Conservation (phyloP, 352 stramenopile species). For the Globisporangium spiculum region DNA sequence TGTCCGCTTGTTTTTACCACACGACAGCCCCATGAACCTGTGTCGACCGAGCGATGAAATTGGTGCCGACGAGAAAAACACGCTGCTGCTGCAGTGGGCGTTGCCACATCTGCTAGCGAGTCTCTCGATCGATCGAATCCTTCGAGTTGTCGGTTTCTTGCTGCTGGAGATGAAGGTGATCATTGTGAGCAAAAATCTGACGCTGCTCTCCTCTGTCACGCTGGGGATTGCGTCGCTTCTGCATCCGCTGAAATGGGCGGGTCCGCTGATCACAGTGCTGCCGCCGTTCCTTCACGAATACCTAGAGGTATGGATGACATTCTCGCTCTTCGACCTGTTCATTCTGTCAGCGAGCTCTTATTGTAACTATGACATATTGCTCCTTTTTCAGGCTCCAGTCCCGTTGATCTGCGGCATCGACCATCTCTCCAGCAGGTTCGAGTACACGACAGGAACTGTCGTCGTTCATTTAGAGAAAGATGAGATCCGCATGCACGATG, state of each 20-base stretch:
- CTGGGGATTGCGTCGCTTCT: constrained; percentile 41
- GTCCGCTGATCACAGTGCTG: constrained; percentile 48
- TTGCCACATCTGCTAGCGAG: constrained; percentile 31
- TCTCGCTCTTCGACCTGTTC: not conserved
- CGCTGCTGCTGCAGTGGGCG: constrained; percentile 45
- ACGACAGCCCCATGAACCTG: constrained; percentile 22
- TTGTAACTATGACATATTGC: not conserved
- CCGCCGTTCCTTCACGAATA: constrained; percentile 51
- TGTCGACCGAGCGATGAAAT: constrained; percentile 30
- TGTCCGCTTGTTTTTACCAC: constrained; percentile 22
- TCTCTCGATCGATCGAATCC: constrained; percentile 36
- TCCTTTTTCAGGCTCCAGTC: constrained; percentile 33
- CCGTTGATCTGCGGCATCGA: constrained; percentile 53
- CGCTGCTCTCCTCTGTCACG: constrained; percentile 38
- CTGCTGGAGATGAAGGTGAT: constrained; percentile 56
- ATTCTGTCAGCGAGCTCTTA: not conserved
- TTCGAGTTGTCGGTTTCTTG: constrained; percentile 41
- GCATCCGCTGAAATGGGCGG: constrained; percentile 45
- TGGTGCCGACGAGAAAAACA: constrained; percentile 34
- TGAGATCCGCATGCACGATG: constrained; percentile 30
- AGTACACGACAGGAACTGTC: constrained; percentile 34
- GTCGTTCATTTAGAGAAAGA: constrained; percentile 33
- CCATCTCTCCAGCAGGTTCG: constrained; percentile 33
- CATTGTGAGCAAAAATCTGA: constrained; percentile 42
- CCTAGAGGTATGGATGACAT: constrained; percentile 33